Percentiles rank a stretch among this genome's conserved stretches.
Evolutionary conservation across 2,329 filamentous ascomycete genomes (phyloP).

Genomic region (Botryotinia globosa): DNA sequence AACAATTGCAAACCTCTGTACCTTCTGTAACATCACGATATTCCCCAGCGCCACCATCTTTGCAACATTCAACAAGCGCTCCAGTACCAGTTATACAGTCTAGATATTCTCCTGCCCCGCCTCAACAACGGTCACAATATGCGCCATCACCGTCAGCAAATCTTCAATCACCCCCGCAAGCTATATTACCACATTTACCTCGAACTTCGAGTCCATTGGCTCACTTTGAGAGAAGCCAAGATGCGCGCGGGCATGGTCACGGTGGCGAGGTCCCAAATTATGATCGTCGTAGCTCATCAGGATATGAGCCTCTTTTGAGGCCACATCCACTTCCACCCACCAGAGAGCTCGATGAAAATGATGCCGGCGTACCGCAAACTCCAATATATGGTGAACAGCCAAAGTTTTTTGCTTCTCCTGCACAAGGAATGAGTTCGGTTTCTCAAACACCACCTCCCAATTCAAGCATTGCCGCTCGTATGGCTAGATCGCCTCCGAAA

Average conservation of each 20-base stretch:
- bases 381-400: conserved; percentile 28
- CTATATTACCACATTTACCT: conserved; percentile 54
- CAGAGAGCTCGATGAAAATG: conserved; percentile 60
- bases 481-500: conserved; percentile 56
- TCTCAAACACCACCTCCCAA: conserved; percentile 53
- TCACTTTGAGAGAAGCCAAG: conserved; percentile 51
- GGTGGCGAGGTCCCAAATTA: conserved; percentile 42
- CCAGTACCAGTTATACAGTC: conserved; percentile 37
- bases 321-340: conserved; percentile 55
- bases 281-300: conserved; percentile 52
- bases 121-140: conserved; percentile 28
- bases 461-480: conserved; percentile 40
- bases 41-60: conserved; percentile 54
- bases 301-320: conserved; percentile 53
- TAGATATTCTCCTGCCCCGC: conserved; percentile 44
- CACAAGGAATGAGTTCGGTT: conserved; percentile 35
- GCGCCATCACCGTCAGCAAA: conserved; percentile 33
- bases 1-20: conserved; percentile 20
- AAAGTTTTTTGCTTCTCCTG: conserved; percentile 35
- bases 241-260: conserved; percentile 27
- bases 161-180: conserved; percentile 44
- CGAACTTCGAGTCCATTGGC: conserved; percentile 65
- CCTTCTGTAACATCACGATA: conserved; percentile 51
- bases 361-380: conserved; percentile 34
- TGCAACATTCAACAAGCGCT: conserved; percentile 43